Conservation (phyloP, 2,329 filamentous ascomycete genomes). For the Neofusicoccum umdonicola region DNA sequence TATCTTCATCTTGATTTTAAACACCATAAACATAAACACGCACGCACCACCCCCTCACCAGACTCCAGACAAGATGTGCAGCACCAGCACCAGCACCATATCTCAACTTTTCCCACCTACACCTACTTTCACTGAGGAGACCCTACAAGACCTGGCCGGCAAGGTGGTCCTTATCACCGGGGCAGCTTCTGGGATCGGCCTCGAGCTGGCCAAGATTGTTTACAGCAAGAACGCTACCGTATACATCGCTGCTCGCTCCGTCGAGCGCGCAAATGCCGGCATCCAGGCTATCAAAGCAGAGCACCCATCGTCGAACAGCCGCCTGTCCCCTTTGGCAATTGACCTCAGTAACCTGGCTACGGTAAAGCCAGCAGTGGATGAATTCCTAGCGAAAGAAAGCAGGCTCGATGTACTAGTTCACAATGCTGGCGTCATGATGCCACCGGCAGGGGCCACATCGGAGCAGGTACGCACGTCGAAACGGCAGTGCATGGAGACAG, state of each 20-base stretch:
- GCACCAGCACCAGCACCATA: no score
- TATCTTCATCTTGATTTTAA: no score
- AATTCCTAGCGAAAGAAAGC: slow-evolving; percentile 38
- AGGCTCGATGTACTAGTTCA: slow-evolving; percentile 43
- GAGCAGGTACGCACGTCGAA: background rate
- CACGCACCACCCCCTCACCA: no score
- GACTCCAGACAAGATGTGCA: no score
- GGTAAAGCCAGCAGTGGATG: slow-evolving; percentile 38
- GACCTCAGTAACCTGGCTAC: slow-evolving; percentile 45
- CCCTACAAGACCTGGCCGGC: slow-evolving; percentile 35
- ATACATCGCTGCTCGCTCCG: slow-evolving; percentile 52
- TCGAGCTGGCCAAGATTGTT: slow-evolving; percentile 53
- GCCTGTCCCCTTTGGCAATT: slow-evolving; percentile 26
- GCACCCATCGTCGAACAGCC: slow-evolving; percentile 29
- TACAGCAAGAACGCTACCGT: slow-evolving; percentile 55
- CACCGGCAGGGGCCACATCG: slow-evolving; percentile 25
- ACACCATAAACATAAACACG: no score
- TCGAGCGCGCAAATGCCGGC: slow-evolving; percentile 44
- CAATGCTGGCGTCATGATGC: slow-evolving; percentile 35
- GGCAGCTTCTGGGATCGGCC: slow-evolving; percentile 19
- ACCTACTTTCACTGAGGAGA: slow-evolving; percentile 44
- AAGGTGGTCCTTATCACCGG: background rate
- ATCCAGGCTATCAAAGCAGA: slow-evolving; percentile 44
- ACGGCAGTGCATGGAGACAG: no score
- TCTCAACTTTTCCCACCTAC: no score